Evolutionary conservation across 108 stramenopile species (phyloP).

Genomic region (Mediolabrus comicus): DNA sequence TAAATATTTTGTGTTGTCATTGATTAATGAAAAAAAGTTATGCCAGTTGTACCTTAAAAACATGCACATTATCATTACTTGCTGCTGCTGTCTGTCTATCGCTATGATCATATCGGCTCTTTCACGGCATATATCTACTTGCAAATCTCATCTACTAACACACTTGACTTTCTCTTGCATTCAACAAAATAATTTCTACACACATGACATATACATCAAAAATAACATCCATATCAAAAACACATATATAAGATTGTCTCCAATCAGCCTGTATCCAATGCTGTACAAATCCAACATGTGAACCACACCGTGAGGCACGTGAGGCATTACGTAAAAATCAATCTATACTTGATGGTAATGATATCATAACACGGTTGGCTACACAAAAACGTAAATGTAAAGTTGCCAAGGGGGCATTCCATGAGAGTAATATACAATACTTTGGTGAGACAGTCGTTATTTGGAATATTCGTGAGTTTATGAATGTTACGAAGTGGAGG

Average conservation of each 20-base stretch:
- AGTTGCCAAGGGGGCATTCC: slow-evolving; percentile 38
- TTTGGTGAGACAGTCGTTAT: slow-evolving; percentile 57
- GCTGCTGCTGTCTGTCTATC: no score
- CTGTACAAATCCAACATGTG: slow-evolving; percentile 46
- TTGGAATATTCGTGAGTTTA: slow-evolving; percentile 51
- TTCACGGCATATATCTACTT: neutral
- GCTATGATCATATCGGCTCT: no score
- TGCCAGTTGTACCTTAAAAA: no score
- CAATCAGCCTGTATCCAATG: slow-evolving; percentile 47
- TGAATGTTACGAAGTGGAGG: slow-evolving; percentile 58
- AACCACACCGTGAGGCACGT: slow-evolving; percentile 40
- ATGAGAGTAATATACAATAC: slow-evolving; percentile 51
- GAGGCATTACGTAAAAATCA: slow-evolving; percentile 23
- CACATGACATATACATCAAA: no score
- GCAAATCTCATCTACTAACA: neutral
- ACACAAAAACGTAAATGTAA: slow-evolving; percentile 16
- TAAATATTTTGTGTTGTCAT: no score
- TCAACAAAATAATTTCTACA: neutral
- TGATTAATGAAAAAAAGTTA: no score
- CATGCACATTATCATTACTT: no score
- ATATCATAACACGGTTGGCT: slow-evolving; percentile 33
- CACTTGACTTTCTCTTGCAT: neutral
- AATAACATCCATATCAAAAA: neutral
- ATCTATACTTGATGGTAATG: slow-evolving; percentile 43
- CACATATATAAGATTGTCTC: slow-evolving; percentile 35